These are phyloP conservation scores for Ilyonectria mors-panacis DNA, from an alignment of 2,329 filamentous ascomycete genomes.

Conservation along the genomic window DNA sequence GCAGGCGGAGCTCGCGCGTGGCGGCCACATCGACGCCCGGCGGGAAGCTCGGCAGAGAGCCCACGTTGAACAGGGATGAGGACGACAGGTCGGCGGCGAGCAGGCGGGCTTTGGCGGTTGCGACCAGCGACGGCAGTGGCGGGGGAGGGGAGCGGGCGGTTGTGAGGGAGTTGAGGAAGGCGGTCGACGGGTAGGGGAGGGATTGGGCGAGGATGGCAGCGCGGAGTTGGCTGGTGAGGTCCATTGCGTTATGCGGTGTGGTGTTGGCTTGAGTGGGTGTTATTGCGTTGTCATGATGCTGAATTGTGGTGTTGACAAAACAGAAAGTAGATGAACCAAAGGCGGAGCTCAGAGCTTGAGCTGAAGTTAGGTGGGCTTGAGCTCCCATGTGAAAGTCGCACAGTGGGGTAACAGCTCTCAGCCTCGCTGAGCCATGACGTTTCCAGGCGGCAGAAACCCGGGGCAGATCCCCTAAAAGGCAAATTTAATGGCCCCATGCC, in stretches of 20 bases:
- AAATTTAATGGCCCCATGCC: not conserved
- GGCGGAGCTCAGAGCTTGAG: not conserved
- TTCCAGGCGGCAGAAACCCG: conserved; percentile 41
- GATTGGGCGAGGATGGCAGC: conserved; percentile 66
- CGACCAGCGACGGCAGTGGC: conserved; percentile 79
- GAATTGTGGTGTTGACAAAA: conserved; percentile 32
- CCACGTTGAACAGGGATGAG: conserved; percentile 61
- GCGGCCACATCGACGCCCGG: conserved; percentile 66
- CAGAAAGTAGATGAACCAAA: conserved; percentile 5
- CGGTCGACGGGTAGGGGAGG: conserved; percentile 65
- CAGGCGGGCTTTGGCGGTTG: conserved; percentile 85
- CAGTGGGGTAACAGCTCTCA: conserved; percentile 18
- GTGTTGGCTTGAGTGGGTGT: not conserved
- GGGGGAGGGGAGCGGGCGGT: conserved; percentile 68
- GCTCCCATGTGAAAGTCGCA: conserved; percentile 18
- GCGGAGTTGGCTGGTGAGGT: conserved; percentile 64
- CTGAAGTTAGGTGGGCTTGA: not conserved
- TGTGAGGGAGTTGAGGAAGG: conserved; percentile 77
- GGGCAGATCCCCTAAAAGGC: conserved; percentile 36
- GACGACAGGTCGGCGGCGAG: conserved; percentile 82
- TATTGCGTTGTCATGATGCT: conserved; percentile 22
- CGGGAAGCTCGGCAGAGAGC: conserved; percentile 64
- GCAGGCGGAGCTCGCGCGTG: conserved; percentile 69
- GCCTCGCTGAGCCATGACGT: conserved; percentile 46
- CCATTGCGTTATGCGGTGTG: conserved; percentile 45